A percentile compares a stretch with the other conserved stretches of the same genome.
Conservation (phyloP, 2,329 filamentous ascomycete species). For the Beauveria bassiana region DNA sequence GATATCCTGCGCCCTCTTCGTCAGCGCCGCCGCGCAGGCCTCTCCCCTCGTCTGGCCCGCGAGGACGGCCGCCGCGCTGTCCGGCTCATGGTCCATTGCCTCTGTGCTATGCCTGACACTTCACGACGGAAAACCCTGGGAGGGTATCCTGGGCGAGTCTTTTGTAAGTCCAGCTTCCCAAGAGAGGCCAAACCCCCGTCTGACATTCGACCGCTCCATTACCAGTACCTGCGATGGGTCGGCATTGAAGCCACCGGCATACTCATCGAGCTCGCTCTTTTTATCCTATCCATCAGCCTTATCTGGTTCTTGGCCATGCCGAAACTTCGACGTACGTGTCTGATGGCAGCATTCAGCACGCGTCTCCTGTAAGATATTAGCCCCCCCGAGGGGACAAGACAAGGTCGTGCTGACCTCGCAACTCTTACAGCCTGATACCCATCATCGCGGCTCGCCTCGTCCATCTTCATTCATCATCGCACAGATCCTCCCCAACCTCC, state of each 20-base stretch:
- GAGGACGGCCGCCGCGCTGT: background rate
- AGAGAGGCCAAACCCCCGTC: too few relatives aligned
- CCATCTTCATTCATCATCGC: background rate
- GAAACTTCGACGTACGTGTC: background rate
- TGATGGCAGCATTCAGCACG: background rate
- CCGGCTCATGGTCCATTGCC: background rate
- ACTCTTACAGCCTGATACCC: background rate
- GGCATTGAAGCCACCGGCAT: background rate
- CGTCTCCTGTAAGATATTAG: background rate
- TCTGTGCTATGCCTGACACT: background rate
- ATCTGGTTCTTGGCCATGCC: background rate
- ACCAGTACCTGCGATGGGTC: background rate
- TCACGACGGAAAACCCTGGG: background rate
- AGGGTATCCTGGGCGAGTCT: background rate
- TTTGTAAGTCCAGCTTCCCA: background rate
- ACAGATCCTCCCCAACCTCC: background rate
- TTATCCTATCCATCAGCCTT: background rate
- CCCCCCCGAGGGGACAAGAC: background rate
- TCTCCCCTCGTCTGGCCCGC: background rate
- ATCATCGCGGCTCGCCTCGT: conserved; percentile 3
- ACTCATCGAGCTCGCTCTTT: background rate
- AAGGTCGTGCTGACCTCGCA: background rate
- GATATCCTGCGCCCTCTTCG: background rate
- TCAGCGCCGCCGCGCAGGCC: background rate
- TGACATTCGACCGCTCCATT: too few relatives aligned